These are phyloP conservation scores for Penicillium sp. DNA, from an alignment of 2,329 filamentous ascomycete species.

Conservation along the genomic window DNA sequence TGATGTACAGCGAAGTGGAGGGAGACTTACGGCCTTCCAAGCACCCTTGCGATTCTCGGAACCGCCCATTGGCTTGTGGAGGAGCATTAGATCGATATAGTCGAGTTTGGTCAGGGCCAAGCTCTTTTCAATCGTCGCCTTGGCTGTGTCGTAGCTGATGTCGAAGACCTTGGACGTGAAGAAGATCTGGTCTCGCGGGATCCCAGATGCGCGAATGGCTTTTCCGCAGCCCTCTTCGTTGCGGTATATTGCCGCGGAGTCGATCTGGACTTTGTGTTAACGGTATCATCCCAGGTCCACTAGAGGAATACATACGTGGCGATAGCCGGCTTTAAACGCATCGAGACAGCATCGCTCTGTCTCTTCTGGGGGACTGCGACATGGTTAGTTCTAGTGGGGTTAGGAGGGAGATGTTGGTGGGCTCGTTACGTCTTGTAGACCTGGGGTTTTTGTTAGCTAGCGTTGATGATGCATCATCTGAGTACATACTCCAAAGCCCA, in stretches of 20 bases:
- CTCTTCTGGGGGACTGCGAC: conserved; percentile 13
- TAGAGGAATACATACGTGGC: conserved; percentile 11
- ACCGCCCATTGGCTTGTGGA: conserved; percentile 72
- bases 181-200: conserved; percentile 64
- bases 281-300: too few relatives aligned
- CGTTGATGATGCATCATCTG: not conserved
- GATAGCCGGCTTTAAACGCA: conserved; percentile 17
- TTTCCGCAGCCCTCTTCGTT: conserved; percentile 66
- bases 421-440: conserved; percentile 19
- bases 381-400: not conserved
- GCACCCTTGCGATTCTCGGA: conserved; percentile 59
- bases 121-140: conserved; percentile 58
- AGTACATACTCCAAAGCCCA: conserved; percentile 52
- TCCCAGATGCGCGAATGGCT: conserved; percentile 53
- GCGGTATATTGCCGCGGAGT: conserved; percentile 57
- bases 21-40: conserved; percentile 55
- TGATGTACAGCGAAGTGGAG: not conserved
- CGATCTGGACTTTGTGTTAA: conserved; percentile 33
- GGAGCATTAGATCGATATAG: conserved; percentile 67
- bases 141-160: conserved; percentile 43
- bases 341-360: conserved; percentile 18
- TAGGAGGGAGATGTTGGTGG: not conserved
- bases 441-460: conserved; percentile 6
- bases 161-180: conserved; percentile 51
- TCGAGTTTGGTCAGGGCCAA: conserved; percentile 59